Evolutionary conservation across 805 yeast genomes (phyloP), one percentile per base, ranked within the genome.

Genomic region (Kurtzmaniella fragi): DNA sequence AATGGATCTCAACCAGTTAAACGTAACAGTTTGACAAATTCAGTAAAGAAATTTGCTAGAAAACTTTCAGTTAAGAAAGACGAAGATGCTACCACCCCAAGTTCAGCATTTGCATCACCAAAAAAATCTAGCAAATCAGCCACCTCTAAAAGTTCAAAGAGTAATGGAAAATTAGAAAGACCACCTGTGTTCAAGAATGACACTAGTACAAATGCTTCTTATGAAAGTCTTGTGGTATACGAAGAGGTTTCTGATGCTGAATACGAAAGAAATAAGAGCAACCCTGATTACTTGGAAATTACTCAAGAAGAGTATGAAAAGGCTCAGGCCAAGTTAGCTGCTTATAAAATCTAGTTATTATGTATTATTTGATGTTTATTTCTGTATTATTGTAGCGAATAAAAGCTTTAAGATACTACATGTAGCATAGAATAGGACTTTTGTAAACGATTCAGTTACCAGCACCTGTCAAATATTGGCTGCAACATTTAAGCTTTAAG

Each of bases 211-310:
- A 29, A 16, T 15, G 32, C 25, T 2, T 34, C 38, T 31, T 23
- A 16, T 17, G 57, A 53, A 23, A 50, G 50, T 14, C 47, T 48
- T 38, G 53, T 62, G 8, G 49, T 53, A 13, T 71, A 74, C 46
- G 78, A 74, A 52, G 76, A 77, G 28, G 71, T 77, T 25, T 64
- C 69, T 27, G 74, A 73, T 44, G 54, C 42, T 15, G 81, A 76
- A 45, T 77, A 49, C 49, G 70, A 67, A 36, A 56, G 58, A 5
- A 50, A 76, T 61, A 64, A 61, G 48, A 58, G 57, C 43, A 69
- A 77, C 53, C 78, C 80, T 13, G 54, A 74, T 50, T 77, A 76
- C 55, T 53, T 75, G 49, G 73, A 70, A 48, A 48, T 59, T 11
- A 34, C 49, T 14, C 42, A 41, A 32, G 62, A 56, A 29, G 63